A percentile compares a stretch with the other conserved stretches of the same genome.
These are phyloP conservation scores for Xylaria sp. DNA, from an alignment of 2,329 filamentous ascomycete genomes.

Conservation along the genomic window DNA sequence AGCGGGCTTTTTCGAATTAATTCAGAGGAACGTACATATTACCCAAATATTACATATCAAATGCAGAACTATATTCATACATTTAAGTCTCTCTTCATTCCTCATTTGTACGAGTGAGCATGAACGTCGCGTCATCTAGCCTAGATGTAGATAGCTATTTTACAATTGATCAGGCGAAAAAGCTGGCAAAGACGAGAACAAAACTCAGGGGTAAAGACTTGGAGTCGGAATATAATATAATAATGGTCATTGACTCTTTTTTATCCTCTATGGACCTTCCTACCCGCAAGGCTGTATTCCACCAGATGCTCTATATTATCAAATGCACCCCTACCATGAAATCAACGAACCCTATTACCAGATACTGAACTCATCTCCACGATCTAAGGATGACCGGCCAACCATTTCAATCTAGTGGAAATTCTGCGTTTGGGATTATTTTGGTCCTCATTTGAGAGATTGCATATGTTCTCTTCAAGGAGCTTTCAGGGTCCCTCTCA, in stretches of 20 bases:
- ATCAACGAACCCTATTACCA: conserved; percentile 12
- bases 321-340: conserved; percentile 29
- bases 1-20: background rate
- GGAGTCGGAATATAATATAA: background rate
- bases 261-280: conserved; percentile 29
- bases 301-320: conserved; percentile 24
- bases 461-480: conserved; percentile 38
- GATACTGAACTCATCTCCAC: conserved; percentile 5
- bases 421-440: background rate
- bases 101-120: too few species aligned
- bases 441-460: background rate
- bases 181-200: too few species aligned
- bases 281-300: conserved; percentile 9
- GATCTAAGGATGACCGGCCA: conserved; percentile 8
- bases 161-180: too few species aligned
- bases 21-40: background rate
- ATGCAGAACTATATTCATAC: too few species aligned
- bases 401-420: background rate
- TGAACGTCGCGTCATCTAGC: too few species aligned
- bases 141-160: too few species aligned
- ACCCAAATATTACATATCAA: background rate
- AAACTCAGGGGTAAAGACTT: background rate
- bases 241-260: conserved; percentile 21
- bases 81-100: too few species aligned
- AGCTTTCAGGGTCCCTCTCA: conserved; percentile 69